Evolutionary conservation across 140 eudicot species (phyloP).

Genomic region (Stevia rebaudiana): DNA sequence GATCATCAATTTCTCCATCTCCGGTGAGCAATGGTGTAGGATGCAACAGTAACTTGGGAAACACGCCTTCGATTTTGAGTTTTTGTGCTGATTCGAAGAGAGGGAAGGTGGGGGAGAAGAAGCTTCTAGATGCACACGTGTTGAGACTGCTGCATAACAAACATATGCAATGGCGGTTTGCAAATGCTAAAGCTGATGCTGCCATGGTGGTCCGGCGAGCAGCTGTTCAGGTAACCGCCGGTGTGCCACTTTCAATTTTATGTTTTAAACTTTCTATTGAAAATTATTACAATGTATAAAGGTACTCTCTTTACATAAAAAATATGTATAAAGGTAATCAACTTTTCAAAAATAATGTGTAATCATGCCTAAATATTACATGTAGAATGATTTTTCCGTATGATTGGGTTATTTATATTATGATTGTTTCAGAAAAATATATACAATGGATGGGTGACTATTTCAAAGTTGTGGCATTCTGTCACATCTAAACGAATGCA

Average conservation of each 20-base stretch:
- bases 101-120: conserved; percentile 76
- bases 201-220: conserved; percentile 43
- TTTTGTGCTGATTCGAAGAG: conserved; percentile 57
- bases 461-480: conserved; percentile 52
- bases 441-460: conserved; percentile 73
- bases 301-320: no score
- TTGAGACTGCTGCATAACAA: conserved; percentile 67
- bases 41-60: conserved; percentile 16
- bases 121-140: conserved; percentile 58
- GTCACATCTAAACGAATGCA: conserved; percentile 55
- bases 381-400: no score
- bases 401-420: no score
- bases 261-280: neutral
- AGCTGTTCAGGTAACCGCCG: conserved; percentile 50
- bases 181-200: conserved; percentile 66
- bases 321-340: no score
- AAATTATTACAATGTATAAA: neutral
- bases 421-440: conserved; percentile 61
- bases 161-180: conserved; percentile 86
- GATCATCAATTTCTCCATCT: conserved; percentile 33
- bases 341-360: neutral
- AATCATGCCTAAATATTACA: neutral
- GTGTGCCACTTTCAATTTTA: neutral
- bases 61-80: conserved; percentile 50
- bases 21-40: conserved; percentile 23